Base-by-base conservation (phyloP, 1,139 yeast species). In the Geotrichum phurueaensis region DNA sequence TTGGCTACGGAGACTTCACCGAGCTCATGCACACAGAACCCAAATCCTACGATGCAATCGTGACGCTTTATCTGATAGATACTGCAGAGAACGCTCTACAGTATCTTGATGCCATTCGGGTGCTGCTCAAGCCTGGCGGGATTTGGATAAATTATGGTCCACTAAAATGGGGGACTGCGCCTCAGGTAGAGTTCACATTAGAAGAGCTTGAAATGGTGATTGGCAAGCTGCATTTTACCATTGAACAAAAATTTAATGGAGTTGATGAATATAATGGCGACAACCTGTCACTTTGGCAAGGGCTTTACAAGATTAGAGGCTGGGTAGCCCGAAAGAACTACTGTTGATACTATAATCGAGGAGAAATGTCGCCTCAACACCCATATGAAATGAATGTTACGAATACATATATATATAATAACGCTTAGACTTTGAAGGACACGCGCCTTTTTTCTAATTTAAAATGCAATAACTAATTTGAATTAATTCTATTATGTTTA, bases 131-230 rank as follows among this genome's bases (percentile, higher is more conserved):
- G n/a, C 74, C 74, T 2, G 77, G 76, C 27, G 84, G 88, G 0
- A 79, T 79, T 60, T 90, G 96, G 97, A 84, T 89, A 63, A 90
- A 90, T 70, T 79, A 84, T 20, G 97, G 97, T 0, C 97, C 97
- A 0, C 76, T 90, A 64, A 90, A 90, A 71, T 90, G 90, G 74
- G 97, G 97, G 0, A 84, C 90, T 2, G 90, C 91, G 1, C 95
- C 97, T 0, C 83, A 81, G 65, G 87, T 86, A 1, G 96, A 89
- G 70, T 75, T 89, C 29, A 85, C 84, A 36, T 77, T 82, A 22
- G 85, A 84, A 22, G 96, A 90, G 69, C 70, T 90, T 54, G 71
- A 74, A n/a, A 66, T 71, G 18, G 68, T 87, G 13, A 75, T 91
- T 45, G 64, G 71, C 27, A 61, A 75, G 1, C 76, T 84, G 73